phyloP scores from a whole-genome alignment of 495 filamentous ascomycete species.

The Lasiosphaeriaceae sp. region DNA sequence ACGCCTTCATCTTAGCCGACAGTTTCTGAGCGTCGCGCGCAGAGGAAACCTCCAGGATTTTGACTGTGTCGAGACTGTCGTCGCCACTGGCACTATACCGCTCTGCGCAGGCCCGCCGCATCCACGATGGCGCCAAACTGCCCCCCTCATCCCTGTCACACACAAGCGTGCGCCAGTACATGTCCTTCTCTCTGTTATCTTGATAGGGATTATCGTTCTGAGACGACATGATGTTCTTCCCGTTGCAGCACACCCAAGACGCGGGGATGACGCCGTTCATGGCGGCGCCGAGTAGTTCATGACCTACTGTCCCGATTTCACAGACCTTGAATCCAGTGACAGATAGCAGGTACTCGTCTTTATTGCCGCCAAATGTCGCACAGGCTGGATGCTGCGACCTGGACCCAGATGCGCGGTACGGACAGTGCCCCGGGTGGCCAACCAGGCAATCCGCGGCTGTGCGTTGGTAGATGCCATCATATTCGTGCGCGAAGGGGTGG shows the following conservation, averaged over 20 bases:
- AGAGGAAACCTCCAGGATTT: background rate
- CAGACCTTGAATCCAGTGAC: background rate
- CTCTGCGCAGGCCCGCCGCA: background rate
- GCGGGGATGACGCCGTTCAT: background rate
- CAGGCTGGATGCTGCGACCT: background rate
- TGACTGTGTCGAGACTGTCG: background rate
- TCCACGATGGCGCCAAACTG: background rate
- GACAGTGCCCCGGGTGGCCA: background rate
- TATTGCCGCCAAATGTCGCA: background rate
- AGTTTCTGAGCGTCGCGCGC: background rate
- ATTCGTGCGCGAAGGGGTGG: background rate
- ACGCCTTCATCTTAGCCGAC: background rate
- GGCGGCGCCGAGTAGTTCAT: background rate
- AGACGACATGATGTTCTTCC: background rate
- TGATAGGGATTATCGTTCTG: background rate
- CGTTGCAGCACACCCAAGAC: background rate
- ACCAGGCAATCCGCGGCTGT: background rate
- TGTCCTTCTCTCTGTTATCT: background rate
- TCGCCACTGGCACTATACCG: background rate
- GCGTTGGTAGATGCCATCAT: background rate
- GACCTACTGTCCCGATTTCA: background rate
- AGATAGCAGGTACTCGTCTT: background rate
- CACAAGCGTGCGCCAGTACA: background rate
- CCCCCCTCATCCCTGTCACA: background rate
- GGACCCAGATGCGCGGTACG: background rate